phyloP scores from a whole-genome alignment of 345 rosid genomes.

The Lepidium didymum region DNA sequence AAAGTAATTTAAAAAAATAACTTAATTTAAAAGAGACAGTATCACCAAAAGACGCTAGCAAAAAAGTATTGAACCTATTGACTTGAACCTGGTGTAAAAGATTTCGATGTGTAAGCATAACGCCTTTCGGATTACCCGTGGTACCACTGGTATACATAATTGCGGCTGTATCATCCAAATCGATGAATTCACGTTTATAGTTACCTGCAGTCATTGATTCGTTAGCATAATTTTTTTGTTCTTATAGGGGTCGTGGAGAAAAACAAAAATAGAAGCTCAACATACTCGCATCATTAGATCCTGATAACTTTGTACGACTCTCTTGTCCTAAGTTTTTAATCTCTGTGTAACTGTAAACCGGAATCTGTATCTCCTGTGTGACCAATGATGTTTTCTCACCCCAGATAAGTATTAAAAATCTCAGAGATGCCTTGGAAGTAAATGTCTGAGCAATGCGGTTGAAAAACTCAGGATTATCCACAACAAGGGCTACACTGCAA shows the following conservation, averaged over 20 bases:
- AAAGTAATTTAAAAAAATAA: neutral
- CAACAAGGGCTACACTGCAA: constrained; percentile 84
- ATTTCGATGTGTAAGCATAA: constrained; percentile 91
- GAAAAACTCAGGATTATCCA: constrained; percentile 85
- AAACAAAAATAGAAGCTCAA: neutral
- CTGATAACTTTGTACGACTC: constrained; percentile 35
- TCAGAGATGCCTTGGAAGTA: constrained; percentile 46
- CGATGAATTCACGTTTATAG: constrained; percentile 39
- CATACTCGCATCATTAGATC: constrained; percentile 52
- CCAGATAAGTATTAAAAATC: constrained; percentile 80
- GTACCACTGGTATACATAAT: constrained; percentile 96
- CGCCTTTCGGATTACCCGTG: constrained; percentile 94
- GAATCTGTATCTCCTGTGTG: constrained; percentile 32
- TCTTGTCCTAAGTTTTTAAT: constrained; percentile 57
- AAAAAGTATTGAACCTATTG: constrained; percentile 8
- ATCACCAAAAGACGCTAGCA: constrained; percentile 7
- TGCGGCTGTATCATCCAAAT: constrained; percentile 74
- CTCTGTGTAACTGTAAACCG: constrained; percentile 59
- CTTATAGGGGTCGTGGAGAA: neutral
- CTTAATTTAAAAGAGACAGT: neutral
- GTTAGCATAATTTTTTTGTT: neutral
- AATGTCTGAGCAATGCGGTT: constrained; percentile 59
- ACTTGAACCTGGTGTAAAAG: constrained; percentile 74
- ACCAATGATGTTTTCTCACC: constrained; percentile 61
- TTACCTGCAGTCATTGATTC: constrained; percentile 40